Evolutionary conservation across 148 eudicot species (phyloP), one percentile per base, ranked within the genome.

Genomic region (Nepenthes mirabilis): DNA sequence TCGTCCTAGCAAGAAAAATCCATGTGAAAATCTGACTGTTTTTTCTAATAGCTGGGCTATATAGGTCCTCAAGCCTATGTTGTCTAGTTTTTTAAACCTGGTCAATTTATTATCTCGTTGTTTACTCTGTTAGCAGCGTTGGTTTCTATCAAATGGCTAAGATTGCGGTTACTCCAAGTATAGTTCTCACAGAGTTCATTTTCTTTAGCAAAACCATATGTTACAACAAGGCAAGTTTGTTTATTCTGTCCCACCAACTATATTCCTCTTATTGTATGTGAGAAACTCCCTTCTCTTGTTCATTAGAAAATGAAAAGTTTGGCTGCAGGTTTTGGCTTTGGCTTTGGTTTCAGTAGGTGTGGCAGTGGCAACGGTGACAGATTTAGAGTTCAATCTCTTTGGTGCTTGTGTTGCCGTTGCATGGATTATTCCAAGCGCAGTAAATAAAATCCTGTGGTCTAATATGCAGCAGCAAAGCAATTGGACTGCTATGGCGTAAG

Each of bases 131-230:
- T 53, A 71, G 68, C 82, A 90, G 97, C 77, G 91, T 90, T 40
- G 97, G 97, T 23, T 90, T 90, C 80, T 90, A 90, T 69, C 97
- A 90, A 74, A 90, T 90, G 97, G 95, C 97, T n/a, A 90, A 90
- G 72, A 90, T 90, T 66, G 88, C 97, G 3, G 97, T 90, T 63
- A 90, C 97, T 58, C 97, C 97, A 56, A 87, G 95, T 65, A 90
- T 90, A 68, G 97, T 87, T 57, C 68, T 88, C 9, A 73, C 85
- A 23, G 97, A 90, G 72, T 90, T 90, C 74, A 47, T 84, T 64
- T 76, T 90, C 40, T 87, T 80, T 53, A 36, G 74, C 56, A 90
- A 85, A 74, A 77, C 77, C 45, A 64, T 90, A 67, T 76, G 87
- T 57, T 80, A 64, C 34, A 62, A 75, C 6, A 90, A 87, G 89